Evolutionary conservation across 179 eudicot species (phyloP), one percentile per base, ranked within the genome.

Genomic region (Vitellaria paradoxa): DNA sequence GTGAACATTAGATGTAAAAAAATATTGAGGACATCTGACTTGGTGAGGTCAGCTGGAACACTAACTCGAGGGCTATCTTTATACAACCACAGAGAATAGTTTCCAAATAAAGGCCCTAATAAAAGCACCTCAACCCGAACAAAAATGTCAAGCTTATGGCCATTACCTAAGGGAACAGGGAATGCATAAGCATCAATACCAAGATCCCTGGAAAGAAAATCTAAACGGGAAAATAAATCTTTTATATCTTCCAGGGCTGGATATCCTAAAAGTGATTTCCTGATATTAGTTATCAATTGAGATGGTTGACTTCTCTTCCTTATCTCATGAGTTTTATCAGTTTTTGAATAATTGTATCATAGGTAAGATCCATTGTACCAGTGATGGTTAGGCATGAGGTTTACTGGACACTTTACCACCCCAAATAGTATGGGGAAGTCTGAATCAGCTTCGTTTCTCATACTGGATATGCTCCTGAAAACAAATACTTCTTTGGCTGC

Each of bases 401-500:
- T 52, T 11, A 53, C 15, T 7, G 79, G 77, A 5, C 73, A 49
- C 24, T 30, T 53, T 23, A 23, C 73, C 20, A 45, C 55, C 40
- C 75, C 50, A 69, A 80, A 77, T 37, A 53, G 62, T 23, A 74
- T 24, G 42, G 83, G 81, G 42, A 13, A 20, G 45, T 40, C 77
- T 23, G 74, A 30, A 4, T 64, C 56, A 8, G 9, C 45, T 59
- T 10, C 71, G 42, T 55, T 66, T 40, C 55, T 42, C 37, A 68
- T 40, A 21, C 82, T 76, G 37, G 73, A 56, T 23, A 75, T 78
- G 68, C 76, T 74, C 47, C 85, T 79, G 4, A 74, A 70, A 20
- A 82, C 57, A 6, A 49, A 65, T 53, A 78, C 79, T 78, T 68
- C 84, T 70, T 56, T 82, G 85, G 72, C 56, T 75, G 66, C 61